Evolutionary conservation across 352 stramenopile species (phyloP), one percentile per base, ranked within the genome.

Genomic region (Peronospora destructor): DNA sequence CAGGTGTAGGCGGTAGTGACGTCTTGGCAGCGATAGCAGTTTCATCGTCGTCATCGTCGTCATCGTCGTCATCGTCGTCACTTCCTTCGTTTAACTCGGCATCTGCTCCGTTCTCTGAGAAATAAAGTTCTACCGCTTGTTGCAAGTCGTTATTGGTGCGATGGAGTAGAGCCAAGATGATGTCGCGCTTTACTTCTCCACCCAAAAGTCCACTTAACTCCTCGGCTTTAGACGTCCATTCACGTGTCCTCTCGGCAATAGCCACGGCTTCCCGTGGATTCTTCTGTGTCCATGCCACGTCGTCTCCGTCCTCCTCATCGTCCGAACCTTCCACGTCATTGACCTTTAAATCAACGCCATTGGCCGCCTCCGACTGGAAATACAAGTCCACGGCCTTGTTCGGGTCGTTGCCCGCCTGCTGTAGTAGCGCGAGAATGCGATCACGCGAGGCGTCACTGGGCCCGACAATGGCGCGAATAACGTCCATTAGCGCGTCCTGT

Each of bases 311-410:
- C 45, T 77, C 59, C 26, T 77, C 58, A 28, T 76, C 69, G 35
- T 70, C 61, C 2, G 59, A 63, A 33, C 67, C 63, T 45, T 83
- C 69, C 26, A 79, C 68, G 59, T 81, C 73, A 52, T 81, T 81
- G 30, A 75, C 52, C 48, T 73, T 62, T 13, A 72, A 46, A 43
- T 56, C 41, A 25, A 58, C 59, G 52, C 68, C 71, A 36, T 71
- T 73, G 33, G 59, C 49, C 2, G 66, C 61, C 23, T 84, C 73
- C 4, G 62, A 61, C 57, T 89, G 80, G 65, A 89, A 91, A 53
- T 73, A 89, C 42, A 89, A 45, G 37, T 91, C 77, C 36, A 91
- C 76, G 3, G 77, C 80, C 58, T 91, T 91, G 66, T 91, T 87
- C 12, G 80, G 77, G 53, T 91, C 76, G 52, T 86, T 81, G 19